These are phyloP conservation scores for Suhomyces emberorum DNA, from an alignment of 805 yeast genomes.

Conservation along the genomic window DNA sequence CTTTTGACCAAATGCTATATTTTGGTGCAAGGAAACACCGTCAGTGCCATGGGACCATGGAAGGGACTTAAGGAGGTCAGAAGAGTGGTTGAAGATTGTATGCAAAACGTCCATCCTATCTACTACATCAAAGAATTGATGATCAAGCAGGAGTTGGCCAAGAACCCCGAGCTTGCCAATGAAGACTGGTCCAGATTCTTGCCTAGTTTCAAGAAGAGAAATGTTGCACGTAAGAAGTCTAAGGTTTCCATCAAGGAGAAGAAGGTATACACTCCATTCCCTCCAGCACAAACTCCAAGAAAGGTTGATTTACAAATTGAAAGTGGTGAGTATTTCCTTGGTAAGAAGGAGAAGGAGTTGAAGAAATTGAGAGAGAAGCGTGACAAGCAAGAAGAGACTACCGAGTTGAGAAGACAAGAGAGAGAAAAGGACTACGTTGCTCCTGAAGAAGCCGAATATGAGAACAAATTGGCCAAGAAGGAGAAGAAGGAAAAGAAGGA, in stretches of 20 bases:
- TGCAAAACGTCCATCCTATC: slow-evolving; percentile 96
- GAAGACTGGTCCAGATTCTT: slow-evolving; percentile 97
- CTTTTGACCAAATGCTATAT: slow-evolving; percentile 93
- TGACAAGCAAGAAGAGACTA: slow-evolving; percentile 70
- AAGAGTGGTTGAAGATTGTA: slow-evolving; percentile 95
- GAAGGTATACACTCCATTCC: slow-evolving; percentile 96
- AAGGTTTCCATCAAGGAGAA: slow-evolving; percentile 59
- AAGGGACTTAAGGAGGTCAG: slow-evolving; percentile 89
- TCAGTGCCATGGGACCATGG: slow-evolving; percentile 93
- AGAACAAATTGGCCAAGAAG: slow-evolving; percentile 32
- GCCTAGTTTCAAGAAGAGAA: slow-evolving; percentile 95
- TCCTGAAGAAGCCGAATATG: slow-evolving; percentile 70
- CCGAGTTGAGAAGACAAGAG: slow-evolving; percentile 62
- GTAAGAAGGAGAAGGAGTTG: slow-evolving; percentile 74
- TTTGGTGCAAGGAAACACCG: slow-evolving; percentile 96
- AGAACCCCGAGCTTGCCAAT: slow-evolving; percentile 90
- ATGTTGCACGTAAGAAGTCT: slow-evolving; percentile 90
- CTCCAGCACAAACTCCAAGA: slow-evolving; percentile 95
- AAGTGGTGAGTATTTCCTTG: slow-evolving; percentile 96
- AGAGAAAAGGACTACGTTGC: slow-evolving; percentile 79
- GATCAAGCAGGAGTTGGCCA: slow-evolving; percentile 94
- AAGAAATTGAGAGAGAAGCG: slow-evolving; percentile 73
- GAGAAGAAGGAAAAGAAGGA: slow-evolving; percentile 28
- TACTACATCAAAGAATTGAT: slow-evolving; percentile 95
- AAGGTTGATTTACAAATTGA: slow-evolving; percentile 96